Base-by-base conservation (phyloP, 495 filamentous ascomycete genomes). In the Staphylotrichum tortipilum region DNA sequence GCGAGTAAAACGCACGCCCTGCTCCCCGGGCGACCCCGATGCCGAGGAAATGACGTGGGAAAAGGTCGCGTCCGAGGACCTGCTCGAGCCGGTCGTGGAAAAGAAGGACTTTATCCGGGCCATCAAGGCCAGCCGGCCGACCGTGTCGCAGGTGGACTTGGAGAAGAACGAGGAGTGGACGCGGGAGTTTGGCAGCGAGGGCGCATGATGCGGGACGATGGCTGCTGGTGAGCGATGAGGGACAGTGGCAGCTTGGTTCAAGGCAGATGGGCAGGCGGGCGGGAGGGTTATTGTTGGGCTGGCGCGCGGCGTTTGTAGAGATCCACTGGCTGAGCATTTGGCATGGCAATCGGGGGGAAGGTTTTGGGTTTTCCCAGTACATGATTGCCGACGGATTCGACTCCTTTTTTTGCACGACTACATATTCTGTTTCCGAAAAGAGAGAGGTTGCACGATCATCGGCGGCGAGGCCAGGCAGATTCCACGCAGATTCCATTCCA, bases 21-120 rank as follows among this genome's bases (percentile, higher is more conserved):
- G 92, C 70, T 95, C 89, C 2, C 94, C 92, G 3, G 92, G 92
- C 22, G 92, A 95, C 57, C 64, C 67, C 0, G 84, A 83, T 8
- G 92, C 91, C 15, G 73, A 79, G 54, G 92, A 97, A 65, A 95
- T 95, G 91, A 83, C 79, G 1, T 99, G 94, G 94, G 87, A 86
- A 57, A 78, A 83, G 47, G 73, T 99, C 4, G 82, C 90, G 26
- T 80, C 85, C 6, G 88, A 95, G 19, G 67, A 81, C 52, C 77
- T 99, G 2, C 74, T 90, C 8, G 94, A 97, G 60, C 94, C 94
- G 7, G 75, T 86, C 0, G 80, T 97, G 38, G 76, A 83, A 37
- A 73, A 94, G 33, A 95, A 94, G 63, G 92, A 99, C 66, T 97
- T 99, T 63, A 77, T 92, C 59, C 90, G 89, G 63, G 94, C 92